Evolutionary conservation across 176 grass and related monocot genomes (phyloP).

Genomic region (Stipa capillata): DNA sequence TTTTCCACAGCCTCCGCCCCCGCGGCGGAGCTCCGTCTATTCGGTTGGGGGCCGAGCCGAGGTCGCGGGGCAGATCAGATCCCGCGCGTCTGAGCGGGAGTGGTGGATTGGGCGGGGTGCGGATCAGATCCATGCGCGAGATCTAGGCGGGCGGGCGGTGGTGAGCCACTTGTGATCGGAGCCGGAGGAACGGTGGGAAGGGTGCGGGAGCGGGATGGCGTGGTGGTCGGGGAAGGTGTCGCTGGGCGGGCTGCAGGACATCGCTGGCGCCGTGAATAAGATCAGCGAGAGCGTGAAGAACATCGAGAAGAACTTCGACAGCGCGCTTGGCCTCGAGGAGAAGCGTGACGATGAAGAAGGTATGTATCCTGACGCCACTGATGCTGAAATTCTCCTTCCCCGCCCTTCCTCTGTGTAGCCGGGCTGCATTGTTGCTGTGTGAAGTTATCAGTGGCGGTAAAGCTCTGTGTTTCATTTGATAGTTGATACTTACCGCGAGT

Average conservation of each 20-base stretch:
- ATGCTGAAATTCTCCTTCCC: background rate
- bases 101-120: no score
- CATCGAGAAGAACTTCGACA: constrained; percentile 99
- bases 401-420: background rate
- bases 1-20: background rate
- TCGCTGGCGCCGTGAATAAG: constrained; percentile 95
- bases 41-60: background rate
- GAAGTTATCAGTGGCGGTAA: background rate
- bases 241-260: constrained; percentile 82
- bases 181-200: background rate
- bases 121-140: constrained; percentile 51
- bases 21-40: background rate
- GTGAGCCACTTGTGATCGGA: constrained; percentile 12
- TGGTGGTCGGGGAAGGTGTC: constrained; percentile 91
- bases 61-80: constrained; percentile 3
- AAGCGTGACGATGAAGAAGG: constrained; percentile 72
- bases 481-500: background rate
- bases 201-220: constrained; percentile 72
- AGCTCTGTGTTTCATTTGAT: background rate
- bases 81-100: background rate
- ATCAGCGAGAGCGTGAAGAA: constrained; percentile 99
- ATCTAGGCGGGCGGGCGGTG: constrained; percentile 25
- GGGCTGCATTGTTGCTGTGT: background rate
- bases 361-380: constrained; percentile 20
- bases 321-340: constrained; percentile 86